Percentiles rank a stretch among this genome's conserved stretches.
phyloP scores from a whole-genome alignment of 177 flowering plant genomes.

The Vitis hybrid region DNA sequence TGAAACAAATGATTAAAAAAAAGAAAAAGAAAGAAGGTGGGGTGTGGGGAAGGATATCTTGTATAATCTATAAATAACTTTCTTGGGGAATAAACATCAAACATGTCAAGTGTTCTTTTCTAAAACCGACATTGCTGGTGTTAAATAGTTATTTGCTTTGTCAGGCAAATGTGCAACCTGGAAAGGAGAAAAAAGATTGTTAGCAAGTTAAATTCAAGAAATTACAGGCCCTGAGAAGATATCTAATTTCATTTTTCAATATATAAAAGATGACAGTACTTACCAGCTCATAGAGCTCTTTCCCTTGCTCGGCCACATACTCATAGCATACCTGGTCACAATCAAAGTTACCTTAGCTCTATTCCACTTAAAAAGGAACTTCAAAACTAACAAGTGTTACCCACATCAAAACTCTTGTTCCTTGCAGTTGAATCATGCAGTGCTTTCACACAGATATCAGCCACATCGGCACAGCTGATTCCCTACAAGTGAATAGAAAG shows the following conservation, averaged over 20 bases:
- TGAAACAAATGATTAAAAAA: too few species aligned
- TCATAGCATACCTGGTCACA: conserved; percentile 83
- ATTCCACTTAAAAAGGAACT: neutral
- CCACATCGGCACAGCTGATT: conserved; percentile 98
- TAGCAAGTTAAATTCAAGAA: too few species aligned
- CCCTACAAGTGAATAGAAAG: conserved; percentile 46
- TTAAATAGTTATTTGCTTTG: conserved; percentile 92
- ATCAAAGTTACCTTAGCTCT: neutral
- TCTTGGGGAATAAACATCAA: neutral
- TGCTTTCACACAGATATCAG: conserved; percentile 98
- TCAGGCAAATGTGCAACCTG: conserved; percentile 99
- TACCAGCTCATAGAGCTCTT: conserved; percentile 94
- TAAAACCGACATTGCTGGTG: conserved; percentile 83
- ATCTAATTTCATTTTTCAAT: neutral
- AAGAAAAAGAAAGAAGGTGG: too few species aligned
- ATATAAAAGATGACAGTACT: conserved; percentile 2
- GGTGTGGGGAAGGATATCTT: too few species aligned
- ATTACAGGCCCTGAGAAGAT: neutral
- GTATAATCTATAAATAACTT: too few species aligned
- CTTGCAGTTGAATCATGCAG: conserved; percentile 96
- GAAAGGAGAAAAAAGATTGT: conserved; percentile 7
- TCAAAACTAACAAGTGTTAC: conserved; percentile 21
- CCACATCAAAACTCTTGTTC: conserved; percentile 95
- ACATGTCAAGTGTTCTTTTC: conserved; percentile 82
- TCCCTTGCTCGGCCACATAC: conserved; percentile 88